Percentiles rank a stretch among this genome's conserved stretches.
Conservation (phyloP, 176 grass and related monocot species). For the Paspalum notatum region DNA sequence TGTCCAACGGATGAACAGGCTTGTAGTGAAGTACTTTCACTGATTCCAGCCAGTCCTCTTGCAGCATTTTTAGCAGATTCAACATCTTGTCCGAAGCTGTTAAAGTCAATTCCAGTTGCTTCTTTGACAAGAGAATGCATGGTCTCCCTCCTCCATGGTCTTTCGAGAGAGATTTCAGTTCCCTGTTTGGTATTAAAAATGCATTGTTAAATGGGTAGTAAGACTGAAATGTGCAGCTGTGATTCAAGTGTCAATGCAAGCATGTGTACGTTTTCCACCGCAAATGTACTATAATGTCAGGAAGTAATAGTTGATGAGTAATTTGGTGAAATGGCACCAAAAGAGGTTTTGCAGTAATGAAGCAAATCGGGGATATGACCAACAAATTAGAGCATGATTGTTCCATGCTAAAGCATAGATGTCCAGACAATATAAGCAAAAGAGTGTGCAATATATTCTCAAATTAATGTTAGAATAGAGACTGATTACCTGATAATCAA, state of each 20-base stretch:
- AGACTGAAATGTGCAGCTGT: not conserved
- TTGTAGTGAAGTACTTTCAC: constrained; percentile 56
- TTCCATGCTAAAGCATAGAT: constrained; percentile 1
- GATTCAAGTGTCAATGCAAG: constrained; percentile 13
- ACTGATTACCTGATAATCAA: constrained; percentile 84
- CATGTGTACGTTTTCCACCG: not conserved
- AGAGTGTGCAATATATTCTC: constrained; percentile 15
- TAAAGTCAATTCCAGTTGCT: constrained; percentile 85
- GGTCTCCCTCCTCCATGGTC: constrained; percentile 93
- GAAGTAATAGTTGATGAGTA: constrained; percentile 15
- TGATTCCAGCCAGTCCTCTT: constrained; percentile 58
- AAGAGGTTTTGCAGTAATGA: not conserved
- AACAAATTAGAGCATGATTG: constrained; percentile 24
- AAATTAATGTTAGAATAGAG: constrained; percentile 27
- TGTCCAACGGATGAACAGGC: constrained; percentile 83
- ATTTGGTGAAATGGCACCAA: constrained; percentile 5
- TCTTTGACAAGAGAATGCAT: constrained; percentile 99
- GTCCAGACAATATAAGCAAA: constrained; percentile 24
- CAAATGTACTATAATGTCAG: not conserved
- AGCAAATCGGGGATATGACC: not conserved
- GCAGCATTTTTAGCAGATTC: constrained; percentile 73
- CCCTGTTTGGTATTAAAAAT: constrained; percentile 64
- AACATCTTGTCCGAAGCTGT: constrained; percentile 57
- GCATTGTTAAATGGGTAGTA: not conserved
- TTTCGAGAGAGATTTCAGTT: constrained; percentile 84